Conservation (phyloP, 371 early-diverging fungal species). For the Zopfochytrium polystomum region DNA sequence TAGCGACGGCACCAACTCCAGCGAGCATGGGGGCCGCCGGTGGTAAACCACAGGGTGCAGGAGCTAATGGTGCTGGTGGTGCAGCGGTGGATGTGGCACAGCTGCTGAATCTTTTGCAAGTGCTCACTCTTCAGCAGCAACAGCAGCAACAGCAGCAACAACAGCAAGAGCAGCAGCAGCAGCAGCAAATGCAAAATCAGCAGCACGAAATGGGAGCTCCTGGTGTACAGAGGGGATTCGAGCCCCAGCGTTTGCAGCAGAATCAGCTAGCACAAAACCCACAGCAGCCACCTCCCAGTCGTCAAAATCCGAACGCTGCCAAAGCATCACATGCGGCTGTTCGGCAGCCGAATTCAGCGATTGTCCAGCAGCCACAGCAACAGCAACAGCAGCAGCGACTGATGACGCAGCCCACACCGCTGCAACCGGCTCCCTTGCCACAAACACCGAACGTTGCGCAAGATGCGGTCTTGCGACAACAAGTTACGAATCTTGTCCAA, state of each 20-base stretch:
- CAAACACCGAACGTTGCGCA: too few relatives aligned
- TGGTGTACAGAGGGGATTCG: too few relatives aligned
- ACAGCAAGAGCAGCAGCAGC: constrained; percentile 12
- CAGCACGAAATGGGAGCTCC: too few relatives aligned
- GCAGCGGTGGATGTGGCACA: constrained; percentile 8
- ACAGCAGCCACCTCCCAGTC: too few relatives aligned
- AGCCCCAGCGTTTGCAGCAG: too few relatives aligned
- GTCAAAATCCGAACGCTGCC: too few relatives aligned
- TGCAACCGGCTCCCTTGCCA: too few relatives aligned
- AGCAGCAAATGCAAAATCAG: constrained; percentile 8
- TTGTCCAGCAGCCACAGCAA: not conserved
- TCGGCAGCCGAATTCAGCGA: not conserved
- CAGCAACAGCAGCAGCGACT: constrained; percentile 1
- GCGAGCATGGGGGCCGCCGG: not conserved
- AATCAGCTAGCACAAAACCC: too few relatives aligned
- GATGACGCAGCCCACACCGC: too few relatives aligned
- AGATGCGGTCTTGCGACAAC: too few relatives aligned
- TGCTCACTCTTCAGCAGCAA: constrained; percentile 1
- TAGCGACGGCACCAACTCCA: constrained; percentile 5
- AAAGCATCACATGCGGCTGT: too few relatives aligned
- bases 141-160: not conserved
- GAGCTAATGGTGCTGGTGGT: constrained; percentile 1
- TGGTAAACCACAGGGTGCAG: not conserved
- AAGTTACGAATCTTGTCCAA: too few relatives aligned
- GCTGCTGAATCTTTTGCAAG: not conserved